phyloP scores from a whole-genome alignment of 805 yeast genomes.

The Yamadazyma phyllophila region DNA sequence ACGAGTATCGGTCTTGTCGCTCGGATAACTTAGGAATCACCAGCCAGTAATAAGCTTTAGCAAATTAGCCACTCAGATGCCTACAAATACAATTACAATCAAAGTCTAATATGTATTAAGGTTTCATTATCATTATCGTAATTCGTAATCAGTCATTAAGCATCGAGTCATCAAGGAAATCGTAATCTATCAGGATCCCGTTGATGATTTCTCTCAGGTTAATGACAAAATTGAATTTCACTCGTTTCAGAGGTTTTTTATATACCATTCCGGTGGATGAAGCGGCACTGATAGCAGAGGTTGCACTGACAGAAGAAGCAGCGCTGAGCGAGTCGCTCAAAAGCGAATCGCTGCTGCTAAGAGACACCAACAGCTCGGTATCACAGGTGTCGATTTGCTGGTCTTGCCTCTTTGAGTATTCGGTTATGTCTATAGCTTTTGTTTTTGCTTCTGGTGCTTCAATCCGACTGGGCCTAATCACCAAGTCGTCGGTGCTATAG shows the following conservation, averaged over 20 bases:
- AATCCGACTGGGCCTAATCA: background rate
- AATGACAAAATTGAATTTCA: constrained; percentile 42
- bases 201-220: constrained; percentile 46
- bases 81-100: no score
- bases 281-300: background rate
- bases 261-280: background rate
- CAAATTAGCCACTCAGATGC: no score
- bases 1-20: no score
- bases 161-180: constrained; percentile 33
- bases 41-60: no score
- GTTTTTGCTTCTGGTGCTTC: background rate
- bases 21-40: no score
- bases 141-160: constrained; percentile 7
- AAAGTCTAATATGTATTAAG: background rate
- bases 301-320: background rate
- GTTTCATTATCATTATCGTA: constrained; percentile 3
- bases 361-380: background rate
- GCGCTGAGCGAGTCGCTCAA: background rate
- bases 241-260: constrained; percentile 21
- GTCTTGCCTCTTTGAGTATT: no score
- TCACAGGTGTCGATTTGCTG: background rate
- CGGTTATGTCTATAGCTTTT: background rate
- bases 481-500: constrained; percentile 10
- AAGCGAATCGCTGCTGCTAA: background rate
- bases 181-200: constrained; percentile 43